Conservation (phyloP, 1,284 basidiomycete species). For the Cystobasidium sp. region DNA sequence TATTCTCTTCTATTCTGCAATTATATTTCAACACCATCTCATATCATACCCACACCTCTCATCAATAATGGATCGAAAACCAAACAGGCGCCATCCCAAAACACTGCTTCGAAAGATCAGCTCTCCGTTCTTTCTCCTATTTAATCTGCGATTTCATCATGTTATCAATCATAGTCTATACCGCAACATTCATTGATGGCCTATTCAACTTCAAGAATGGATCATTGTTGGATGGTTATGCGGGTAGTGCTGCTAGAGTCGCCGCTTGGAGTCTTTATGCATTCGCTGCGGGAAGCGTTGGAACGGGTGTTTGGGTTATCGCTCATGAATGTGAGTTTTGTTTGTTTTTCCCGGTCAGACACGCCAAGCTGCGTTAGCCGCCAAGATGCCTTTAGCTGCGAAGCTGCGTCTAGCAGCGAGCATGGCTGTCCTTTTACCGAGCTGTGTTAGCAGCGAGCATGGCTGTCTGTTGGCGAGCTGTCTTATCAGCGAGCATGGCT, state of each 20-base stretch:
- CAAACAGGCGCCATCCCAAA: conserved; percentile 50
- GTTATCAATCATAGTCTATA: conserved; percentile 72
- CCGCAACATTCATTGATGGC: conserved; percentile 70
- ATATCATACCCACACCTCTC: background rate
- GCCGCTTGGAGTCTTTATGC: conserved; percentile 81
- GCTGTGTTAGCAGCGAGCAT: background rate
- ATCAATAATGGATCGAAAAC: background rate
- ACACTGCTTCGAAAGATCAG: conserved; percentile 92
- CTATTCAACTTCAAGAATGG: conserved; percentile 64
- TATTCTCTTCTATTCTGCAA: too few relatives aligned
- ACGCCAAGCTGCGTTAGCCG: background rate
- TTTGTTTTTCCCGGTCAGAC: too few relatives aligned
- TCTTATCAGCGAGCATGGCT: background rate
- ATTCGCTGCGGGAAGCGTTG: conserved; percentile 82
- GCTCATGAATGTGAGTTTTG: conserved; percentile 57
- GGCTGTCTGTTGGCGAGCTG: too few relatives aligned
- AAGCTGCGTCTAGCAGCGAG: background rate
- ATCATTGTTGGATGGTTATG: conserved; percentile 44
- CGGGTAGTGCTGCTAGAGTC: conserved; percentile 64
- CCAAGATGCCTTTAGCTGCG: too few relatives aligned
- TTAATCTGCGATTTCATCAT: conserved; percentile 77
- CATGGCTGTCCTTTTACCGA: background rate
- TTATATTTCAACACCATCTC: background rate
- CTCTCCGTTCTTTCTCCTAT: conserved; percentile 80
- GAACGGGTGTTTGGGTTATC: conserved; percentile 92